A percentile compares a stretch with the other conserved stretches of the same genome.
These are phyloP conservation scores for Neospora caninum DNA, from an alignment of 169 alveolate species.

Conservation along the genomic window DNA sequence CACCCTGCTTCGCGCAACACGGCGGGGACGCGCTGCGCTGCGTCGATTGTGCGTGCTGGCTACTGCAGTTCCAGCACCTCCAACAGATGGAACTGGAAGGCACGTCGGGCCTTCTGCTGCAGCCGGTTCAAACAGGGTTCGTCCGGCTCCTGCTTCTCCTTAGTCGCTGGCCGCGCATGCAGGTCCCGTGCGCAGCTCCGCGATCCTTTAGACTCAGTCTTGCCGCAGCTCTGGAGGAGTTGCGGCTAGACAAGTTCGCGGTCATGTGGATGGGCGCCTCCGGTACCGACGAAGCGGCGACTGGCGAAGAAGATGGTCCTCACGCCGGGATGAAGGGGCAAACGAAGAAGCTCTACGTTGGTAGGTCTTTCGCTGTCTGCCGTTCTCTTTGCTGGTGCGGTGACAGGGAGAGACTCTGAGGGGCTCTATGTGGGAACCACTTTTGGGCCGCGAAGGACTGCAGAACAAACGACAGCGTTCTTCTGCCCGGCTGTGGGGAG, in stretches of 20 bases:
- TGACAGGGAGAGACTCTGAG: neutral
- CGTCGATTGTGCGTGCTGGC: conserved; percentile 9
- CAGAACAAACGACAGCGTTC: too few species aligned
- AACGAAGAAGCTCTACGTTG: conserved; percentile 13
- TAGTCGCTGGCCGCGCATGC: neutral
- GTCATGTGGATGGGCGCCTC: neutral
- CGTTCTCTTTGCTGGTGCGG: neutral
- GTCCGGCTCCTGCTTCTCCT: neutral
- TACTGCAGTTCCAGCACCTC: neutral
- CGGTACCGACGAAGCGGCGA: neutral
- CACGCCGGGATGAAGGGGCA: neutral
- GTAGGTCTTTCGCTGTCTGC: neutral
- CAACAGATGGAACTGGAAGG: conserved; percentile 30
- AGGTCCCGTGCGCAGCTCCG: neutral
- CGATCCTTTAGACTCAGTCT: neutral
- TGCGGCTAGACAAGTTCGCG: neutral
- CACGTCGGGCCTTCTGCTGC: neutral
- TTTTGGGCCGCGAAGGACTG: too few species aligned
- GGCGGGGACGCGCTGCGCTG: conserved; percentile 26
- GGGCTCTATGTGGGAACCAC: neutral
- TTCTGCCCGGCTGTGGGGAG: too few species aligned
- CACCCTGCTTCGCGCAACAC: conserved; percentile 1
- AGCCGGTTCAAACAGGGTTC: neutral
- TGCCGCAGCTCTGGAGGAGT: neutral
- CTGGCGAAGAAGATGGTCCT: neutral